Conservation (phyloP, 306 rosid species). For the Malus orientalis region DNA sequence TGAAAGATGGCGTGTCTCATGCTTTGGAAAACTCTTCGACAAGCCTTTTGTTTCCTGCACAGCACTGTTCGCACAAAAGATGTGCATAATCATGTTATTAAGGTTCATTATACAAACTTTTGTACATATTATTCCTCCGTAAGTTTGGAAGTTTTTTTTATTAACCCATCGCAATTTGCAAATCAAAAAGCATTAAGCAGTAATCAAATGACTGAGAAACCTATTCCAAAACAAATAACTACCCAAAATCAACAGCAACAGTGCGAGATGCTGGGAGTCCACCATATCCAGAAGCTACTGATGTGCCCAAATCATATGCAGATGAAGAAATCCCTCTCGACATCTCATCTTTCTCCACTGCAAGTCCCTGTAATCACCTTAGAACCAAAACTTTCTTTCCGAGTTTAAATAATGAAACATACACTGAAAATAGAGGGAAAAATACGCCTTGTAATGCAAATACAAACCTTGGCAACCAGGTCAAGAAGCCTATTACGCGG, state of each 20-base stretch:
- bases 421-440: not conserved
- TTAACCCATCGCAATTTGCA: not conserved
- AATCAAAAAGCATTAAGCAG: too few species aligned
- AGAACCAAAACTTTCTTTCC: constrained; percentile 27
- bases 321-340: constrained; percentile 48
- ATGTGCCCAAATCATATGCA: constrained; percentile 38
- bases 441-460: constrained; percentile 1
- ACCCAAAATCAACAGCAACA: constrained; percentile 66
- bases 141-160: not conserved
- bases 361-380: constrained; percentile 78
- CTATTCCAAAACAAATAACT: not conserved
- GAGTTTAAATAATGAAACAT: constrained; percentile 6
- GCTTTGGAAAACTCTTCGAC: constrained; percentile 74
- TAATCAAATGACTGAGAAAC: not conserved
- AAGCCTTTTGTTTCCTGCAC: constrained; percentile 57
- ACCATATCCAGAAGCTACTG: constrained; percentile 28
- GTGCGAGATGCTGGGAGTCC: constrained; percentile 22
- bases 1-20: constrained; percentile 84
- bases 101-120: not conserved
- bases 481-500: constrained; percentile 64
- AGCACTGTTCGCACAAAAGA: constrained; percentile 34
- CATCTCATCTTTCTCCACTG: constrained; percentile 58
- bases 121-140: not conserved
- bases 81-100: not conserved
- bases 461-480: constrained; percentile 66